A percentile compares a stretch with the other conserved stretches of the same genome.
Evolutionary conservation across 257 asterid genomes (phyloP).

Genomic region (Capsicum baccatum): DNA sequence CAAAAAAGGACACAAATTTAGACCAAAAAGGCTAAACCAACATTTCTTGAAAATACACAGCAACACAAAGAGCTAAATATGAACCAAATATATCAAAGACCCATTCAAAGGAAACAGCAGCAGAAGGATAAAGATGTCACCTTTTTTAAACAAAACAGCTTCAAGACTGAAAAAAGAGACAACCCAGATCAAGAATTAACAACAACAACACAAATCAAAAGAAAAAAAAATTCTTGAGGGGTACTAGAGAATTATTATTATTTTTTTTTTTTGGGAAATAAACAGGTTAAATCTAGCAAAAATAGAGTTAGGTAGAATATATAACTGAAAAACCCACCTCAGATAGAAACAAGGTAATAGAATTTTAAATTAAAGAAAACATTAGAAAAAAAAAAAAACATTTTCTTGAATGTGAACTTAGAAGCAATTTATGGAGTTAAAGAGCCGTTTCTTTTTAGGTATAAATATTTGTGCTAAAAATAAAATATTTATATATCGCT

Average conservation of each 20-base stretch:
- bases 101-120: constrained; percentile 38
- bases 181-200: constrained; percentile 36
- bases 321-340: constrained; percentile 30
- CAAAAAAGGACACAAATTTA: constrained; percentile 26
- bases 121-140: constrained; percentile 42
- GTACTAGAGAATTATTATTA: not conserved
- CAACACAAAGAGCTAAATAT: constrained; percentile 23
- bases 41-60: not conserved
- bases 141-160: constrained; percentile 45
- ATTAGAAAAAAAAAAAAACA: not conserved
- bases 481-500: not conserved
- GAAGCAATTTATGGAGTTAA: constrained; percentile 1
- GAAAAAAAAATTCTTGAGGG: constrained; percentile 8
- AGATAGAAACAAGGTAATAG: constrained; percentile 35
- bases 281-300: too few relatives aligned
- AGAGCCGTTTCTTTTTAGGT: not conserved
- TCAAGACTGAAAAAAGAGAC: constrained; percentile 35
- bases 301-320: constrained; percentile 3
- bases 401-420: constrained; percentile 13
- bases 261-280: not conserved
- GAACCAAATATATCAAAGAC: constrained; percentile 34
- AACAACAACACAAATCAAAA: constrained; percentile 11
- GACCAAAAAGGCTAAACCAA: not conserved
- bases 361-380: constrained; percentile 1
- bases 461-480: not conserved